phyloP scores from a whole-genome alignment of 352 stramenopile species.

The Globisporangium iwayamae region DNA sequence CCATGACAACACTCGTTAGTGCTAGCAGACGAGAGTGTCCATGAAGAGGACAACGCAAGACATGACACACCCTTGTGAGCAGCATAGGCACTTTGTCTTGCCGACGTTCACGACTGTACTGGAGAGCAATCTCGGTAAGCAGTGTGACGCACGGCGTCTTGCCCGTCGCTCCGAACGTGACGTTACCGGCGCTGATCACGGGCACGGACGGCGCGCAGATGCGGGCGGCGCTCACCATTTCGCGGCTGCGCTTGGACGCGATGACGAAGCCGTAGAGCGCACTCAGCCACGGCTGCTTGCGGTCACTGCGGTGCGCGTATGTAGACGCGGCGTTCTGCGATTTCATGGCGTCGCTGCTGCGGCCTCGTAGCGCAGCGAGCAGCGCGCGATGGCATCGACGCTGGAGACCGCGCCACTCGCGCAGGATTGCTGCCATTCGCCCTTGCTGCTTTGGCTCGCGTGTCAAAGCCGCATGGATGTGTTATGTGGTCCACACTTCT shows the following conservation, averaged over 20 bases:
- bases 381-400: slow-evolving; percentile 28
- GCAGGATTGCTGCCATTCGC: not conserved
- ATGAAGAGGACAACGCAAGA: not conserved
- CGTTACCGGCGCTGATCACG: slow-evolving; percentile 66
- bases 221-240: slow-evolving; percentile 19
- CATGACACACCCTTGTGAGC: slow-evolving; percentile 36
- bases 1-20: not conserved
- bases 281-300: slow-evolving; percentile 32
- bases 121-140: slow-evolving; percentile 25
- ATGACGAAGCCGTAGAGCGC: slow-evolving; percentile 38
- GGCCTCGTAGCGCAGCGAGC: slow-evolving; percentile 26
- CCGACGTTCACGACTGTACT: not conserved
- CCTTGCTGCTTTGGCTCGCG: no score
- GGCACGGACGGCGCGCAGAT: slow-evolving; percentile 31
- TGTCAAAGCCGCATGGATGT: no score
- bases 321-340: not conserved
- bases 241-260: slow-evolving; percentile 26
- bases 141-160: slow-evolving; percentile 66
- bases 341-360: slow-evolving; percentile 2
- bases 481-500: not conserved
- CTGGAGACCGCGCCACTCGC: slow-evolving; percentile 22
- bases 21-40: no score
- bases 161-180: slow-evolving; percentile 69
- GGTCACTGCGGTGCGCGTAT: not conserved
- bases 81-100: slow-evolving; percentile 32